Evolutionary conservation across 768 basidiomycete species (phyloP), one percentile per base, ranked within the genome.

Genomic region (Tylopilus intermedius): DNA sequence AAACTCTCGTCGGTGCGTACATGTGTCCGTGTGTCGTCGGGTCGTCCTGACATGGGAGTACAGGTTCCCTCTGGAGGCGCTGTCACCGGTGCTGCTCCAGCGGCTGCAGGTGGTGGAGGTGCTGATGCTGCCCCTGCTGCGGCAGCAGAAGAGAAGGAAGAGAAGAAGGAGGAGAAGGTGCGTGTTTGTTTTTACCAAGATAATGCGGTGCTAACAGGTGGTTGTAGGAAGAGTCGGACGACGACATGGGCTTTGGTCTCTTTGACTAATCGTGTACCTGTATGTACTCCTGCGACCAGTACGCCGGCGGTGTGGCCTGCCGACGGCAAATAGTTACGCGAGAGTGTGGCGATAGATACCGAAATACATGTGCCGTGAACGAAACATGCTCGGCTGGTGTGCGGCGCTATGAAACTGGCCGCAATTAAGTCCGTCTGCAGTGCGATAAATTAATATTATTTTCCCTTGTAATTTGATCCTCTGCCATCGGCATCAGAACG

Each of bases 191-290:
- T 35, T 35, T 40, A 9, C 0, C 3, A 14, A 46, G 24, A 3
- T 2, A 44, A 53, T 3, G 47, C 32, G 5, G 13, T 18, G 32
- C 48, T 55, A 39, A 58, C 53, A 2, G 37, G 49, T 39, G 32
- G 26, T 35, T 57, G 50, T 68, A 92, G 87, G 88, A 91, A 75
- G 91, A 94, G 71, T 91, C 89, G 50, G 93, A 95, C 79, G 94
- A 96, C 64, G 94, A 96, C 76, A 96, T 96, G 93, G 93, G 94
- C 79, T 97, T 97, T 74, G 94, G 94, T 77, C 82, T 96, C 59
- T 96, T 96, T 80, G 94, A 96, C 79, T 96, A 85, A 79, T 30
- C 9, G 54, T 14, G 26, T 58, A 37, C 30, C 30, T 30, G 30
- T 30, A 30, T 30, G 30, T 30, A 24, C 5, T 3, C 24, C 24